Percentiles rank a stretch among this genome's conserved stretches.
Evolutionary conservation across 768 basidiomycete species (phyloP).

Genomic region (Nidularia pulvinata): DNA sequence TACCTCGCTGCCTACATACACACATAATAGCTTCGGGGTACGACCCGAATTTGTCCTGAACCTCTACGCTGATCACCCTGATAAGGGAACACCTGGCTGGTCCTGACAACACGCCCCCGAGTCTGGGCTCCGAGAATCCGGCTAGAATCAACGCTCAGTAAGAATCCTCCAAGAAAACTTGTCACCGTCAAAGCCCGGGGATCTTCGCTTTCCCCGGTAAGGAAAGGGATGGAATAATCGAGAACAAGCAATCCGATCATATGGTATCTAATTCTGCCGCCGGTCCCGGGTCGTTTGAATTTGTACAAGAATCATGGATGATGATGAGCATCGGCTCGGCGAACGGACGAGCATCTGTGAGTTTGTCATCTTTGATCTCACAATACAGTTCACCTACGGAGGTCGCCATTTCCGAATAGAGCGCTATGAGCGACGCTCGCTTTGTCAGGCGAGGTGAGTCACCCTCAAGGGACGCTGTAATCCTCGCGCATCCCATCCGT

Average conservation of each 20-base stretch:
- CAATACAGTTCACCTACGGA: not conserved
- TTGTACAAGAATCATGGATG: not conserved
- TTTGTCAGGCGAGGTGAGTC: not conserved
- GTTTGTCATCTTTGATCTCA: not conserved
- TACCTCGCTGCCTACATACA: no score
- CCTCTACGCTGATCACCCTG: no score
- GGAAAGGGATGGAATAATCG: not conserved
- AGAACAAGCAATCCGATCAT: not conserved
- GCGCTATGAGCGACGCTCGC: not conserved
- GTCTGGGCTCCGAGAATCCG: no score
- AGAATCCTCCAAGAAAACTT: no score
- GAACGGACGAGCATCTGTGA: not conserved
- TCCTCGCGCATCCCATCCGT: not conserved
- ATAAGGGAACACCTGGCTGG: no score
- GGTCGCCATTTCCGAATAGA: no score
- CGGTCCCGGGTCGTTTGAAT: not conserved
- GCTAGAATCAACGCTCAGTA: no score
- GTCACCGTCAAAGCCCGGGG: no score
- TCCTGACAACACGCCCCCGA: no score
- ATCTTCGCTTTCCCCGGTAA: not conserved
- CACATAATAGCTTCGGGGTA: no score
- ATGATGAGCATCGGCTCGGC: not conserved
- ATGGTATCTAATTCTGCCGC: not conserved
- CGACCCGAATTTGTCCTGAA: no score
- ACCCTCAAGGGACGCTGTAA: not conserved